Base-by-base conservation (phyloP, 805 yeast genomes). In the Metschnikowia chrysomelidarum region DNA sequence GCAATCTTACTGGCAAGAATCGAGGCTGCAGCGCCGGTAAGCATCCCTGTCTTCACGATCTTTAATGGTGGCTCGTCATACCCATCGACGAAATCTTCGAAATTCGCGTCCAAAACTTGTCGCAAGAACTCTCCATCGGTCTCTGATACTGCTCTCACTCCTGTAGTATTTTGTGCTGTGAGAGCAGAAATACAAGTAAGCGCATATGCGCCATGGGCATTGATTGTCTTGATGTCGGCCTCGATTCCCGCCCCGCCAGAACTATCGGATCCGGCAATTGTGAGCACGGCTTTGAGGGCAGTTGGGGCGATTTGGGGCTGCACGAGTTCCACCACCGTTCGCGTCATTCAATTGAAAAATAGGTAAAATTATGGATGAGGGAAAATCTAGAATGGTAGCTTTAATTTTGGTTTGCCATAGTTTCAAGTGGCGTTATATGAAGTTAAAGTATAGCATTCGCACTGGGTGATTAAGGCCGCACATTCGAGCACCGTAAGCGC, bases 161-260 rank as follows among this genome's bases (percentile, higher is more conserved):
- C 57, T 23, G 37, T 51, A 5, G 85, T 81, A 50, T 87, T 85
- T 51, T 87, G 95, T 5, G 88, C 83, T 0, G 95, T 87, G 40
- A 87, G 59, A 2, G 88, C 89, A 7, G 88, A 75, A 28, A 85
- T 78, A 49, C 88, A 82, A 0, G 89, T 82, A 56, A 81, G 60
- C 0, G 85, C 95, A 51, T 80, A 84, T 32, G 87, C 87, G 11
- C 76, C 75, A 49, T 82, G 85, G 1, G 84, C 83, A 3, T 83
- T 69, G 36, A 87, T 73, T 0, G 95, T 79, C 60, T 87, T 87
- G 24, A 87, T 54, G 54, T 87, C 96, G 1, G 95, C 95, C 56
- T 87, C 95, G 32, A 87, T 79, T 3, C 96, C 96, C 2, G 96
- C 95, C 3, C 95, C 95, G 2, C 95, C 96, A 8, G 91, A 81